A percentile compares a stretch with the other conserved stretches of the same genome.
Conservation (phyloP, 2,329 filamentous ascomycete species). For the Penicillium sp. region DNA sequence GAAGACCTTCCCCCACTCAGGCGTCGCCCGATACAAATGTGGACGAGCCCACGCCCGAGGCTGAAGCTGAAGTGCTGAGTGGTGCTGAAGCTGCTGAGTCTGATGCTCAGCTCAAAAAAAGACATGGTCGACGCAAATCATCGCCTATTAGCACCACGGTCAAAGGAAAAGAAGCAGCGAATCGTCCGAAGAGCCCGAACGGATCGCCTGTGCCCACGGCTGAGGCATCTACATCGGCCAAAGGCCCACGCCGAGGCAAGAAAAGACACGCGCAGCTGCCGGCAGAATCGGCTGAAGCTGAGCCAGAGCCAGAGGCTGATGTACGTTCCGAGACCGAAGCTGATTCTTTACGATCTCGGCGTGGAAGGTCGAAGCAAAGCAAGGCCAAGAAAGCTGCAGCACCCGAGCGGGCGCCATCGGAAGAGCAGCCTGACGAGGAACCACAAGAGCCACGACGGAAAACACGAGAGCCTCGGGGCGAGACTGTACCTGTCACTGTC, state of each 20-base stretch:
- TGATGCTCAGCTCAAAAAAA: constrained; percentile 7
- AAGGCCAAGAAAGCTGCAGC: constrained; percentile 10
- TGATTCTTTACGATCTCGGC: constrained; percentile 14
- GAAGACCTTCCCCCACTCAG: background rate
- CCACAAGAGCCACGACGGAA: constrained; percentile 26
- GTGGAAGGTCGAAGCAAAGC: constrained; percentile 10
- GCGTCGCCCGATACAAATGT: background rate
- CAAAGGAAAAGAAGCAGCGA: constrained; percentile 1
- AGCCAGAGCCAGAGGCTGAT: constrained; percentile 11
- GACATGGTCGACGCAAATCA: constrained; percentile 12
- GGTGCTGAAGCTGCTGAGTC: background rate
- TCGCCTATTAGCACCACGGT: constrained; percentile 2
- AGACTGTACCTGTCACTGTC: constrained; percentile 47
- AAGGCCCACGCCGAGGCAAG: constrained; percentile 15
- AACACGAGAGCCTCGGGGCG: constrained; percentile 36
- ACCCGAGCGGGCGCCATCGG: constrained; percentile 2
- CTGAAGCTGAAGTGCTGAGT: background rate
- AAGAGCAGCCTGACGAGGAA: constrained; percentile 19
- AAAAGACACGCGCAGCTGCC: constrained; percentile 14
- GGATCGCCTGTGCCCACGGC: background rate
- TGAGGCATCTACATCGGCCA: constrained; percentile 7
- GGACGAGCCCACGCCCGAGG: background rate
- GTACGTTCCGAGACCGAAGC: constrained; percentile 13
- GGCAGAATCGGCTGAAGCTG: constrained; percentile 15
- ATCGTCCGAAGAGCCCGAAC: background rate